Conservation (phyloP, 768 basidiomycete species). For the Paxillus rubicundulus region DNA sequence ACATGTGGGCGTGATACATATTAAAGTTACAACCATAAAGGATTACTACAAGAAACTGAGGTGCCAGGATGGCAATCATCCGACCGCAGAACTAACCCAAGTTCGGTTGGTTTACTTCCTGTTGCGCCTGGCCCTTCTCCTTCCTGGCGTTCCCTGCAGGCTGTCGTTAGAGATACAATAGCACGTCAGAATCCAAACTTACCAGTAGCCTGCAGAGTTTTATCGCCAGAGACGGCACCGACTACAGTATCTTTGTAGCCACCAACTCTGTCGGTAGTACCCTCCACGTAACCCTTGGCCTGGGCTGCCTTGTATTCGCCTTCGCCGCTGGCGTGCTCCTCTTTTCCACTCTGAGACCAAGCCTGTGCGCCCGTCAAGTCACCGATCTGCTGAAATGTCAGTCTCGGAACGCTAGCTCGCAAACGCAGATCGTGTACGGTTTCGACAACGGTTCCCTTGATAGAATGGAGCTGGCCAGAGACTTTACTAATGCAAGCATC, state of each 20-base stretch:
- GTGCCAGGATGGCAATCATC: not conserved
- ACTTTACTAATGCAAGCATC: slow-evolving; percentile 27
- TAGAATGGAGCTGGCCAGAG: slow-evolving; percentile 36
- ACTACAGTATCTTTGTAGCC: slow-evolving; percentile 55
- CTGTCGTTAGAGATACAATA: not conserved
- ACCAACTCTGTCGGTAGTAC: slow-evolving; percentile 40
- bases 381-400: slow-evolving; percentile 32
- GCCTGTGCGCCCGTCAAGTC: slow-evolving; percentile 40
- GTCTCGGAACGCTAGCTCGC: too few relatives aligned
- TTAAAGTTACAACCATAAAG: not conserved
- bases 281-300: slow-evolving; percentile 50
- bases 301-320: slow-evolving; percentile 46
- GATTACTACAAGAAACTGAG: not conserved
- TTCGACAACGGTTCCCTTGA: slow-evolving; percentile 37
- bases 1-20: too few relatives aligned
- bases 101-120: slow-evolving; percentile 46
- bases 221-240: slow-evolving; percentile 57
- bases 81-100: not conserved
- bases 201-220: slow-evolving; percentile 50
- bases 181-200: not conserved
- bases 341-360: slow-evolving; percentile 45
- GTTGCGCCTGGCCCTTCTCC: slow-evolving; percentile 55
- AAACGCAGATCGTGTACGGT: slow-evolving; percentile 18
- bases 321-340: slow-evolving; percentile 52
- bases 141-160: slow-evolving; percentile 48